A percentile compares a stretch with the other conserved stretches of the same genome.
Conservation (phyloP, 305 asterid species). For the Fraxinus paxiana region DNA sequence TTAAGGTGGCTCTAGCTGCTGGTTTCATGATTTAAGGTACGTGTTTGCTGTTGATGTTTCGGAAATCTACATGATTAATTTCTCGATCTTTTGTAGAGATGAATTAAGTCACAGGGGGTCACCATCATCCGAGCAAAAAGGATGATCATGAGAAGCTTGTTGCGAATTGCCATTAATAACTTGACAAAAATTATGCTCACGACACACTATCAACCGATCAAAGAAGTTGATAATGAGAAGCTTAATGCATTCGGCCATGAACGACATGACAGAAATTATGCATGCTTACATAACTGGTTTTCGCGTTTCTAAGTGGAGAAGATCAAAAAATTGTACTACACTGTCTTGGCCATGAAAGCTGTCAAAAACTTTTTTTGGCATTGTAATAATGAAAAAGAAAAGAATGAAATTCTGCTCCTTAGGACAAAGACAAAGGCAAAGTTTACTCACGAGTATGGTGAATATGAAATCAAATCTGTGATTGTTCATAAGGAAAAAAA, state of each 20-base stretch:
- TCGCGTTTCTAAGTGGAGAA: background rate
- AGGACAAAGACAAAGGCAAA: background rate
- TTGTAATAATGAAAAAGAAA: background rate
- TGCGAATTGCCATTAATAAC: background rate
- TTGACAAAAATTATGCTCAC: background rate
- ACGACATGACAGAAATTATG: background rate
- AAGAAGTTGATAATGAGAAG: background rate
- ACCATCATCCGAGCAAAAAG: background rate
- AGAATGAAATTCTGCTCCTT: background rate
- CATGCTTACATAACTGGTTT: background rate
- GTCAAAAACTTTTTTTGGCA: background rate
- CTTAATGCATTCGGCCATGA: background rate
- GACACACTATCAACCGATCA: background rate
- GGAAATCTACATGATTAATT: background rate
- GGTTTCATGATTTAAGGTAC: background rate
- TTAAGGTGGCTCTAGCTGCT: background rate
- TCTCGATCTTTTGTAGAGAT: background rate
- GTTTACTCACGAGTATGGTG: background rate
- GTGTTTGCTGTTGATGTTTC: background rate
- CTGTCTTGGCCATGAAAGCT: background rate
- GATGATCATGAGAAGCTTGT: background rate
- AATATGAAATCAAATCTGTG: background rate
- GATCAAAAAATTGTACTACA: background rate
- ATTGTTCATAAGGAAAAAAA: background rate
- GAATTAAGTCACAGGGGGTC: background rate